These are phyloP conservation scores for Berberis thunbergii DNA, from an alignment of 164 flowering plant genomes.

Conservation along the genomic window DNA sequence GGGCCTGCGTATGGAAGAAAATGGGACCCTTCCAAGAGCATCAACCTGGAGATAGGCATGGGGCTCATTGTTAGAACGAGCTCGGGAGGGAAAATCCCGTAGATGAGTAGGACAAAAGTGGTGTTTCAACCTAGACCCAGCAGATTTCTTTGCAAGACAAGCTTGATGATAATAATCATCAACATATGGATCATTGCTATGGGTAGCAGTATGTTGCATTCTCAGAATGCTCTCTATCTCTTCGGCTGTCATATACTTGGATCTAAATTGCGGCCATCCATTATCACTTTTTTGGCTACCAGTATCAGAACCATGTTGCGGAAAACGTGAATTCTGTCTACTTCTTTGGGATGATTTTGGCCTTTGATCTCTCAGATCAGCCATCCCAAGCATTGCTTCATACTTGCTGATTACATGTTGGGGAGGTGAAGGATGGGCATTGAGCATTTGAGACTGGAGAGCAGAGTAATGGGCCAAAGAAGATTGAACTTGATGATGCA, in stretches of 20 bases:
- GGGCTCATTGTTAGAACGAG: constrained; percentile 50
- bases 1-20: constrained; percentile 77
- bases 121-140: constrained; percentile 53
- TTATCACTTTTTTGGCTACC: constrained; percentile 53
- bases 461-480: constrained; percentile 53
- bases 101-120: constrained; percentile 71
- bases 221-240: constrained; percentile 85
- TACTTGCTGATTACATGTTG: constrained; percentile 26
- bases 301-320: constrained; percentile 53
- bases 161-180: constrained; percentile 97
- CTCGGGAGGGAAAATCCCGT: constrained; percentile 60
- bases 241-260: constrained; percentile 82
- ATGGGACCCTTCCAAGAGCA: constrained; percentile 67
- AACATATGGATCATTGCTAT: constrained; percentile 77
- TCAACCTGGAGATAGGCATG: constrained; percentile 60
- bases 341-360: constrained; percentile 47
- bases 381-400: constrained; percentile 35
- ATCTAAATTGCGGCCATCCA: constrained; percentile 56
- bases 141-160: constrained; percentile 58
- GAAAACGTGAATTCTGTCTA: constrained; percentile 40
- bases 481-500: constrained; percentile 48
- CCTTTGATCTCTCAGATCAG: constrained; percentile 55
- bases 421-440: constrained; percentile 30
- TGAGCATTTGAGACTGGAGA: constrained; percentile 55
- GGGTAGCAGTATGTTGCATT: constrained; percentile 85